Percentiles rank a stretch among this genome's conserved stretches.
phyloP scores from a whole-genome alignment of 1,284 basidiomycete species.

The Sanghuangporus baumii region DNA sequence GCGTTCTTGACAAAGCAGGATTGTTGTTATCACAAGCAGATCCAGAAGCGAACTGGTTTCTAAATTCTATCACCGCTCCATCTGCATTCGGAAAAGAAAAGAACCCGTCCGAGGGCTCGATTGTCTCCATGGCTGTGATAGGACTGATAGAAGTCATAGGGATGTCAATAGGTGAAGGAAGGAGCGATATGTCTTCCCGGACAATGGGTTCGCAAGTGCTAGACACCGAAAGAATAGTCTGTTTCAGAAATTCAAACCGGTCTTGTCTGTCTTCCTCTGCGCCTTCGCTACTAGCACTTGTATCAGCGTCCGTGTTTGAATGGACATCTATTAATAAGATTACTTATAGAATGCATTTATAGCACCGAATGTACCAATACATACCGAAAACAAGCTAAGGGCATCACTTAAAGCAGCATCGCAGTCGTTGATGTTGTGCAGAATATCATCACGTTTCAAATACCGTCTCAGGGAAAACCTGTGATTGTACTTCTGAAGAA shows the following conservation, averaged over 20 bases:
- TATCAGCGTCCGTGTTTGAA: constrained; percentile 58
- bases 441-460: constrained; percentile 68
- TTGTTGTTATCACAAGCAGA: no score
- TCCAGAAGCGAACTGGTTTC: no score
- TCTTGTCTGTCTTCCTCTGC: constrained; percentile 20
- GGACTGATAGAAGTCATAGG: no score
- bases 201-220: no score
- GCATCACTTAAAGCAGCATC: constrained; percentile 50
- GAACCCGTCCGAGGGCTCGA: no score
- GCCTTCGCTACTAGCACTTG: constrained; percentile 37
- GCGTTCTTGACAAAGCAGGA: no score
- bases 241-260: constrained; percentile 3
- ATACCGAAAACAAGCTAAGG: constrained; percentile 49
- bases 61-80: no score
- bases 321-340: constrained; percentile 30
- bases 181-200: no score
- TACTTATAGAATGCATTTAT: constrained; percentile 9
- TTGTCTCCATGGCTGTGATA: no score
- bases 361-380: constrained; percentile 22
- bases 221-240: no score
- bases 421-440: constrained; percentile 47
- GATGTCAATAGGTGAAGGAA: no score
- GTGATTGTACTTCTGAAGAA: constrained; percentile 55
- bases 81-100: no score
- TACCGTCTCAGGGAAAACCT: constrained; percentile 76